Percentiles rank a stretch among this genome's conserved stretches.
Evolutionary conservation across 441 rosid genomes (phyloP).

Genomic region (Omphalea diandra): DNA sequence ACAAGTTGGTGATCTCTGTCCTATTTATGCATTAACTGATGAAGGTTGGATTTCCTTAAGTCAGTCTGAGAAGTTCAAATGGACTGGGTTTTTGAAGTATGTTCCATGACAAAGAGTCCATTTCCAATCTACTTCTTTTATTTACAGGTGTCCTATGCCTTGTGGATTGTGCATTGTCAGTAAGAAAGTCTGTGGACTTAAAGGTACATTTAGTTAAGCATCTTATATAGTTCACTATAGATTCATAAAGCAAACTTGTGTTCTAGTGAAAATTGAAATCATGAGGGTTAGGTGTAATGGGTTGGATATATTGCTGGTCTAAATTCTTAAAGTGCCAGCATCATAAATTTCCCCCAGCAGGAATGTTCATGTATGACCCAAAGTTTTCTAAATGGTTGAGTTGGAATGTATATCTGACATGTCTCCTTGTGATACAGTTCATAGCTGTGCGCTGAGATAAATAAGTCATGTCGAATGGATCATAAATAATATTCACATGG

Average conservation of each 20-base stretch:
- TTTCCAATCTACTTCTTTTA: slow-evolving; percentile 18
- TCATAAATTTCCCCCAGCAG: neutral
- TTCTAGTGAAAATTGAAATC: neutral
- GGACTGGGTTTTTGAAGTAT: slow-evolving; percentile 23
- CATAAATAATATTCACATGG: neutral
- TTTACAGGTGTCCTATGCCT: slow-evolving; percentile 66
- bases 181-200: slow-evolving; percentile 56
- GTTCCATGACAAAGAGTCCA: slow-evolving; percentile 10
- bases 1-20: slow-evolving; percentile 36
- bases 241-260: neutral
- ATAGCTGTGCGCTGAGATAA: neutral
- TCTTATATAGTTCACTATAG: slow-evolving; percentile 10
- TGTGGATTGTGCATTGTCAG: slow-evolving; percentile 45
- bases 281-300: slow-evolving; percentile 8
- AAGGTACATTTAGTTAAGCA: slow-evolving; percentile 43
- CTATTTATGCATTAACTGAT: slow-evolving; percentile 62
- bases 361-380: neutral
- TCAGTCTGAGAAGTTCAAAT: slow-evolving; percentile 26
- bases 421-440: neutral
- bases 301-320: slow-evolving; percentile 6
- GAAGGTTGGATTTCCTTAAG: slow-evolving; percentile 46
- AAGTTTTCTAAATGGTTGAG: neutral
- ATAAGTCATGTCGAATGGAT: neutral
- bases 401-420: neutral
- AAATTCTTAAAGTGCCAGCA: neutral